A percentile compares a stretch with the other conserved stretches of the same genome.
phyloP scores from a whole-genome alignment of 129 eudicot species.

The Smallanthus sonchifolius region DNA sequence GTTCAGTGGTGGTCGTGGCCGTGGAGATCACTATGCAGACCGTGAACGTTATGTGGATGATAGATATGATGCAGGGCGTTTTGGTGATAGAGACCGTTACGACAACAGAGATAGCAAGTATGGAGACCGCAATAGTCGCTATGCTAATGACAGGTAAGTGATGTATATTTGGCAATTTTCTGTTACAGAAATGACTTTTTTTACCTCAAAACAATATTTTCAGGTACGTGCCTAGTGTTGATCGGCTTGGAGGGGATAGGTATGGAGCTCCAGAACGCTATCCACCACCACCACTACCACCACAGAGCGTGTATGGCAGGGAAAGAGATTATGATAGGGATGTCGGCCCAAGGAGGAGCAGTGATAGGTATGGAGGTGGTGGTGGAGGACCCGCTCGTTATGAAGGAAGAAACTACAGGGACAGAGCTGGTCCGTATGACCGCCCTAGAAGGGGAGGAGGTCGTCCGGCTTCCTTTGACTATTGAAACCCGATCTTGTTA shows the following conservation, averaged over 20 bases:
- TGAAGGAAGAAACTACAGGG: slow-evolving; percentile 77
- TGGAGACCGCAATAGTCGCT: slow-evolving; percentile 54
- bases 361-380: slow-evolving; percentile 70
- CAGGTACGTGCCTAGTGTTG: slow-evolving; percentile 72
- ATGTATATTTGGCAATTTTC: neutral
- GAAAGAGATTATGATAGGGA: slow-evolving; percentile 82
- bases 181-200: slow-evolving; percentile 1
- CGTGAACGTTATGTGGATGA: slow-evolving; percentile 82
- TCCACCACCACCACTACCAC: slow-evolving; percentile 27
- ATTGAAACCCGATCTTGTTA: slow-evolving; percentile 23
- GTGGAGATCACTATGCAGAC: slow-evolving; percentile 68
- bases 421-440: slow-evolving; percentile 86
- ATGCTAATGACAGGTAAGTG: slow-evolving; percentile 57
- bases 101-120: slow-evolving; percentile 77
- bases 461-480: slow-evolving; percentile 65
- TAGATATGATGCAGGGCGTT: slow-evolving; percentile 70
- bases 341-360: slow-evolving; percentile 55
- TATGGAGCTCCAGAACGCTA: slow-evolving; percentile 70
- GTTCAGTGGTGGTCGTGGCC: slow-evolving; percentile 56
- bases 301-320: slow-evolving; percentile 58
- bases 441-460: slow-evolving; percentile 79
- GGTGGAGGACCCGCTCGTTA: slow-evolving; percentile 77
- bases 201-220: neutral
- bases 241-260: slow-evolving; percentile 64
- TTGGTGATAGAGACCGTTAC: slow-evolving; percentile 69